phyloP scores from a whole-genome alignment of 805 yeast species.

The Hemisphaericaspora nanyangensis region DNA sequence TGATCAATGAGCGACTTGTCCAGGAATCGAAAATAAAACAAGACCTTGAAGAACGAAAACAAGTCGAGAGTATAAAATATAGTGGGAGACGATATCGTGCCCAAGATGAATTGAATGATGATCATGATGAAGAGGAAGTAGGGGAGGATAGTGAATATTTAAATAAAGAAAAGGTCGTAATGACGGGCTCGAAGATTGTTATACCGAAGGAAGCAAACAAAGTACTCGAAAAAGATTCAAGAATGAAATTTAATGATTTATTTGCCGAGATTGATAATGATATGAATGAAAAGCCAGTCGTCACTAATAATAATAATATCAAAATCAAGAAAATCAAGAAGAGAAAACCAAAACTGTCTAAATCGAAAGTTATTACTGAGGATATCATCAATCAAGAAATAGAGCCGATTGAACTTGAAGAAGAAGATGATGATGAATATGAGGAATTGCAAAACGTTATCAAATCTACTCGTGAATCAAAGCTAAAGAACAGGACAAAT shows the following conservation, averaged over 20 bases:
- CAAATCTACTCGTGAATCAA: conserved; percentile 19
- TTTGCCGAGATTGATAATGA: conserved; percentile 3
- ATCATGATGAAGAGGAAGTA: conserved; percentile 12
- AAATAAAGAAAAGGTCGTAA: conserved; percentile 3
- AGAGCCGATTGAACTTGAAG: conserved; percentile 17
- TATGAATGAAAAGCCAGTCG: not conserved
- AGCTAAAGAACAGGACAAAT: conserved; percentile 22
- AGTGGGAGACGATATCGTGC: conserved; percentile 16
- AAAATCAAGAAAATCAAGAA: conserved; percentile 10
- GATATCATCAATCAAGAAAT: not conserved
- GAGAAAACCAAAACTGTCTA: not conserved
- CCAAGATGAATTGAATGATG: conserved; percentile 6
- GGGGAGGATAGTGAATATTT: not conserved
- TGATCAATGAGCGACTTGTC: conserved; percentile 37
- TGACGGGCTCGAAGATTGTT: conserved; percentile 3
- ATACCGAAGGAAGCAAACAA: conserved; percentile 1
- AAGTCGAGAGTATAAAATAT: conserved; percentile 19
- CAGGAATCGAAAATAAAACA: conserved; percentile 23
- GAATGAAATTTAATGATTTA: conserved; percentile 1
- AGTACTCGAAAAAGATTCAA: not conserved
- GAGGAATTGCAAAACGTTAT: conserved; percentile 32
- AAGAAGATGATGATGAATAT: conserved; percentile 20
- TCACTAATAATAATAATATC: not conserved
- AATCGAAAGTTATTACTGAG: not conserved
- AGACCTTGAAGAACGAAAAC: conserved; percentile 23